These are phyloP conservation scores for Vicia faba DNA, from an alignment of 306 rosid genomes.

Conservation along the genomic window DNA sequence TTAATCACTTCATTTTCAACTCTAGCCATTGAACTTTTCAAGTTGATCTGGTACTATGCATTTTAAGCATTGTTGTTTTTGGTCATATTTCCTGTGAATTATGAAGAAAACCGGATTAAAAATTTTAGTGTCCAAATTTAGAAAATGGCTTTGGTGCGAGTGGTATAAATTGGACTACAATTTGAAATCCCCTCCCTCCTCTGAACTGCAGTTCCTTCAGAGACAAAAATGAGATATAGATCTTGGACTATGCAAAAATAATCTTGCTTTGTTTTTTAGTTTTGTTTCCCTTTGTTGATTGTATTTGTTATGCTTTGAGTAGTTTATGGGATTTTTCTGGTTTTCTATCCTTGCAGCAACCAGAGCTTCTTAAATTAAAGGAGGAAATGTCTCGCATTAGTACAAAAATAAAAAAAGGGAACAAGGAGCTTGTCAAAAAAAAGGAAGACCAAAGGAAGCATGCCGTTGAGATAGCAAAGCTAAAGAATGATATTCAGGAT, in stretches of 20 bases:
- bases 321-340: conserved; percentile 30
- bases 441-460: conserved; percentile 67
- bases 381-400: conserved; percentile 92
- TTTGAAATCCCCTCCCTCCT: neutral
- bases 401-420: conserved; percentile 76
- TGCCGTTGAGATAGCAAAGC: conserved; percentile 53
- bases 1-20: neutral
- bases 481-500: conserved; percentile 70
- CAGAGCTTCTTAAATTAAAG: conserved; percentile 87
- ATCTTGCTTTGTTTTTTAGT: conserved; percentile 14
- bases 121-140: conserved; percentile 23
- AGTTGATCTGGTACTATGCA: conserved; percentile 13
- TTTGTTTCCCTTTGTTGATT: conserved; percentile 20
- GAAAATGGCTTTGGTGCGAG: conserved; percentile 20
- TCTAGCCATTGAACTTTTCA: conserved; percentile 24
- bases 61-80: conserved; percentile 28
- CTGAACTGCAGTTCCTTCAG: conserved; percentile 10
- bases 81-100: conserved; percentile 6
- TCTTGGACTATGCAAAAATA: conserved; percentile 6
- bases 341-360: conserved; percentile 70
- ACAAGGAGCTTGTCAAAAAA: conserved; percentile 74
- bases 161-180: neutral
- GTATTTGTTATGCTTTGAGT: conserved; percentile 14
- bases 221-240: conserved; percentile 5
- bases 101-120: conserved; percentile 4